Conservation (phyloP, 768 basidiomycete species). For the Suillus plorans region DNA sequence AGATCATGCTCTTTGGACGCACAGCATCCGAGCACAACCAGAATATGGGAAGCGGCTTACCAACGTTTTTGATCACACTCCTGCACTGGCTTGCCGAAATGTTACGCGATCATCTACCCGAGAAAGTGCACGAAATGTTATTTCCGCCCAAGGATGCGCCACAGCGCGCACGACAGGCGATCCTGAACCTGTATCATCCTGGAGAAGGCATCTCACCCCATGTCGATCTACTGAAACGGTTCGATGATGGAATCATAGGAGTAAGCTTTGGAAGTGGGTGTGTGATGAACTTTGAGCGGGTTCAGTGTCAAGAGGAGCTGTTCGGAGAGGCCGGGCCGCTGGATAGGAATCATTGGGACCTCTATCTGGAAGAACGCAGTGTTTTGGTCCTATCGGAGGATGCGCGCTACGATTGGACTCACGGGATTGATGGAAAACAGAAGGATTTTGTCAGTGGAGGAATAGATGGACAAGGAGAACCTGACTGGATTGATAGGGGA, state of each 20-base stretch:
- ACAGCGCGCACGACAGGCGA: slow-evolving; percentile 71
- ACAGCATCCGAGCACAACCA: slow-evolving; percentile 16
- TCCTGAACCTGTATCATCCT: slow-evolving; percentile 85
- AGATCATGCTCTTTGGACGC: slow-evolving; percentile 85
- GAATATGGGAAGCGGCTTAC: slow-evolving; percentile 45
- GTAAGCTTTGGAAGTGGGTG: slow-evolving; percentile 80
- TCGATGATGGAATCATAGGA: slow-evolving; percentile 87
- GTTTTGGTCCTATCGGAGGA: slow-evolving; percentile 77
- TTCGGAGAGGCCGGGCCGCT: neutral
- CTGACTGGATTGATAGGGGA: slow-evolving; percentile 48
- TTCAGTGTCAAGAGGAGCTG: slow-evolving; percentile 11
- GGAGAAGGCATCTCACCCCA: slow-evolving; percentile 91
- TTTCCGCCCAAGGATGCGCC: slow-evolving; percentile 49
- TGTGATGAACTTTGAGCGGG: slow-evolving; percentile 69
- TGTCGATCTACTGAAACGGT: slow-evolving; percentile 81
- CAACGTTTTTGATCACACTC: slow-evolving; percentile 52
- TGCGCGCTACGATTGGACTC: slow-evolving; percentile 85
- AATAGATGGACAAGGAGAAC: slow-evolving; percentile 17
- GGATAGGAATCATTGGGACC: slow-evolving; percentile 29
- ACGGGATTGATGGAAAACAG: slow-evolving; percentile 71
- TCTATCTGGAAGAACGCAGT: slow-evolving; percentile 77
- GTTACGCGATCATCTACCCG: slow-evolving; percentile 51
- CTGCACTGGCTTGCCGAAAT: slow-evolving; percentile 49
- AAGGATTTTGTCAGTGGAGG: slow-evolving; percentile 55
- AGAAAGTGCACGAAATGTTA: slow-evolving; percentile 50